phyloP scores from a whole-genome alignment of 164 flowering plant genomes.

The Santalum album region DNA sequence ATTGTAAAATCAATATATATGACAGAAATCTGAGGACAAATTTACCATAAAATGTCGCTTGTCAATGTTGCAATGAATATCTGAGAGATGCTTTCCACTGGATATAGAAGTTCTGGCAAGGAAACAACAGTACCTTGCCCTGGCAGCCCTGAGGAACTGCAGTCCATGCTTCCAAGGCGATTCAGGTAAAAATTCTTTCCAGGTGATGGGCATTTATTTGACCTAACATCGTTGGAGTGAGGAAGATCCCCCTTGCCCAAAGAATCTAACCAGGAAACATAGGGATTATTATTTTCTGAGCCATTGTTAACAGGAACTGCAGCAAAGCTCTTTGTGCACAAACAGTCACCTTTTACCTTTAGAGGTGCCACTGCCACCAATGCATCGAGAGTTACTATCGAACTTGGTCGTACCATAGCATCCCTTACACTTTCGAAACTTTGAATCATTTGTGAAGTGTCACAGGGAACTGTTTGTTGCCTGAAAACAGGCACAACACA shows the following conservation, averaged over 20 bases:
- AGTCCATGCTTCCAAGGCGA: constrained; percentile 35
- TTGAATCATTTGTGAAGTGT: too few species aligned
- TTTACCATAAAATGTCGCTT: constrained; percentile 62
- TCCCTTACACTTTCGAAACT: background rate
- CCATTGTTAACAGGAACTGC: constrained; percentile 10
- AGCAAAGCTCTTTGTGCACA: background rate
- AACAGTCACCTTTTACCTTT: constrained; percentile 1
- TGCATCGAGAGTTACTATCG: too few species aligned
- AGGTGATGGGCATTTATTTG: constrained; percentile 24
- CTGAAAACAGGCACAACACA: background rate
- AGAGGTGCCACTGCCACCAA: background rate
- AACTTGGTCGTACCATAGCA: too few species aligned
- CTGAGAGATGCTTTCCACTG: constrained; percentile 49
- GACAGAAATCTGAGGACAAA: background rate
- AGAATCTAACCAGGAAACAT: constrained; percentile 2
- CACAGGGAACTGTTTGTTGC: background rate
- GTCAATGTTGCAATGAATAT: constrained; percentile 87
- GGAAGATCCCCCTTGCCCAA: constrained; percentile 6
- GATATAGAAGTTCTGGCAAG: constrained; percentile 70
- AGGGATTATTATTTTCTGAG: constrained; percentile 5
- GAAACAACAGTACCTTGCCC: constrained; percentile 33
- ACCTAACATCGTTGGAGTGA: constrained; percentile 1
- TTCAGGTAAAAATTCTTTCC: constrained; percentile 65
- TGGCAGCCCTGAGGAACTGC: constrained; percentile 10
- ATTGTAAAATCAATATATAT: too few species aligned